Evolutionary conservation across 2,329 filamentous ascomycete genomes (phyloP), one percentile per base, ranked within the genome.

Genomic region (Canariomyces notabilis): DNA sequence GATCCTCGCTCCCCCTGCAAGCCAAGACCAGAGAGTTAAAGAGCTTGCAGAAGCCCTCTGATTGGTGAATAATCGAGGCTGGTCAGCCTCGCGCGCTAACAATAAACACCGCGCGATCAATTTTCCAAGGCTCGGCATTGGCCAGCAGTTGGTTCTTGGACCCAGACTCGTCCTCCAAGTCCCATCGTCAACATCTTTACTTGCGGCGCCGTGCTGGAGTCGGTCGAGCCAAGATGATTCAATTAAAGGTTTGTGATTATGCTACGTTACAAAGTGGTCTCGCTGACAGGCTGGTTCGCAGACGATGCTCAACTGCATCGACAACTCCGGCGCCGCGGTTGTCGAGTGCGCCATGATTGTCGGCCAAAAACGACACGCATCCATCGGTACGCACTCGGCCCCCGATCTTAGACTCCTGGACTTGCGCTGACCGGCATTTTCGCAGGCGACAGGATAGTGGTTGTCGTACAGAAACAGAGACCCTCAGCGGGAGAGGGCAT

Each of bases 221-320:
- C 46, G 15, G 46, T 50, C 46, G 53, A 64, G 63, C 64, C 77
- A 84, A 70, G 59, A 97, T 95, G 88, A 94, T 95, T 71, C 89
- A 93, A 79, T 71, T 93, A 77, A 91, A 91, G 83, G 87, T 83
- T 57, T 39, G 11, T 23, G 16, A 12, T 4, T 3, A 6, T 3
- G 7, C 11, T 14, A 4, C 6, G 11, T 16, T n/a, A 9, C 9
- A 33, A 4, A 6, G n/a, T 5, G 12, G 22, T 18, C 2, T 31
- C 12, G 26, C 52, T 54, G 31, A 50, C 46, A 16, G 9, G 9
- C n/a, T n/a, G 6, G n/a, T n/a, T n/a, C 7, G 5, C 58, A 96
- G 93, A 87, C 90, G 66, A 89, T 98, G 81, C 80, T 98, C 61
- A 96, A 93, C 73, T 97, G 93, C 83, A 97, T 98, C 81, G 93